Evolutionary conservation across 176 grass and related monocot species (phyloP).

Genomic region (Poa annua): DNA sequence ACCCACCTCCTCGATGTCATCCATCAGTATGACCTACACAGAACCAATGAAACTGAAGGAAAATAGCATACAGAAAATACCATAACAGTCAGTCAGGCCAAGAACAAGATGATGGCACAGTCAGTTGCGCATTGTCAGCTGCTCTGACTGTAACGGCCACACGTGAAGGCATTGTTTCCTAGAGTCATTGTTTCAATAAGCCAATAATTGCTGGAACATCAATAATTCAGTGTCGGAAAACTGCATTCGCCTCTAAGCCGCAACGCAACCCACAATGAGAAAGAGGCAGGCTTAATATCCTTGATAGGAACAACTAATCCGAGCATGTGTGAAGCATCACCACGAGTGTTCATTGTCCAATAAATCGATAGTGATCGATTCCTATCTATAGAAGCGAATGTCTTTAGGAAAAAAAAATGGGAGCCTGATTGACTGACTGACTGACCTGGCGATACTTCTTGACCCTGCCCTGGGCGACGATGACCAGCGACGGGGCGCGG

Average conservation of each 20-base stretch:
- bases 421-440: not conserved
- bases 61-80: not conserved
- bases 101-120: not conserved
- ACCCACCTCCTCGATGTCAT: conserved; percentile 61
- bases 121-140: not conserved
- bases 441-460: conserved; percentile 72
- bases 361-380: too few relatives aligned
- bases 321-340: not conserved
- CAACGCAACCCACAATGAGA: not conserved
- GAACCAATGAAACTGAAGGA: not conserved
- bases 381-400: not conserved
- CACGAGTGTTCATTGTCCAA: too few relatives aligned
- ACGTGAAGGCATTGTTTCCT: not conserved
- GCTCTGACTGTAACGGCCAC: too few relatives aligned
- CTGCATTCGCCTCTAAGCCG: not conserved
- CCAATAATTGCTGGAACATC: not conserved
- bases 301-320: not conserved
- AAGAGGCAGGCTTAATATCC: not conserved
- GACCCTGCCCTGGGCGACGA: conserved; percentile 74
- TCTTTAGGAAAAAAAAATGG: not conserved
- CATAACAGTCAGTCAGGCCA: not conserved
- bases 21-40: conserved; percentile 72
- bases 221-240: not conserved
- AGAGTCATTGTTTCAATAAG: not conserved
- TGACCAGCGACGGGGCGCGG: conserved; percentile 29